Evolutionary conservation across 495 filamentous ascomycete genomes (phyloP).

Genomic region (Daldinia loculata): DNA sequence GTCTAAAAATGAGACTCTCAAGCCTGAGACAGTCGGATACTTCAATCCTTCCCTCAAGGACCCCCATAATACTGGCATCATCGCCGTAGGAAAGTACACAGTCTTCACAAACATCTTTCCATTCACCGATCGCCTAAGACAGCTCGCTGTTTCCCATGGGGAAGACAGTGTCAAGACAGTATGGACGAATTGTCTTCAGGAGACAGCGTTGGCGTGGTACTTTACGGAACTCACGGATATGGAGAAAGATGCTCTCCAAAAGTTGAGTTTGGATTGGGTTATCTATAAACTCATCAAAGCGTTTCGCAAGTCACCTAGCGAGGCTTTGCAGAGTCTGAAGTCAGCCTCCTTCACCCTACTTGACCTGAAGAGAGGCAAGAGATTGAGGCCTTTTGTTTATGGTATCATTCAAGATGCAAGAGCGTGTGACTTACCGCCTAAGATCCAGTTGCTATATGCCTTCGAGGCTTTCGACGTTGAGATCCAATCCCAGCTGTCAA

Average conservation of each 20-base stretch:
- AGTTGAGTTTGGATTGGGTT: background rate
- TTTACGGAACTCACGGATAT: background rate
- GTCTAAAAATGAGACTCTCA: background rate
- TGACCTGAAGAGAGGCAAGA: background rate
- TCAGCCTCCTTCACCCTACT: background rate
- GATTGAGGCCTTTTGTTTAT: background rate
- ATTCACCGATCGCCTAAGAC: background rate
- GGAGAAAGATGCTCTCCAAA: background rate
- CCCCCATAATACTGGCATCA: background rate
- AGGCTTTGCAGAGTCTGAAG: background rate
- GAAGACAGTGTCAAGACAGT: background rate
- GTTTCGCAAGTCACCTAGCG: background rate
- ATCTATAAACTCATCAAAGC: background rate
- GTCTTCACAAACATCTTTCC: background rate
- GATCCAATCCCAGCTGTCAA: background rate
- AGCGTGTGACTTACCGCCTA: background rate
- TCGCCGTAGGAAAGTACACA: background rate
- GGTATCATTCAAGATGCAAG: background rate
- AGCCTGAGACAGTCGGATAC: background rate
- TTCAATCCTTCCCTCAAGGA: background rate
- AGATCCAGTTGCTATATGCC: conserved; percentile 1
- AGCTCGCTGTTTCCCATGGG: background rate
- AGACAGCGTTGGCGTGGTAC: background rate
- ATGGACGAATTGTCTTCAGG: background rate
- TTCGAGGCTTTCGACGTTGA: background rate